These are phyloP conservation scores for Bothriochloa decipiens DNA, from an alignment of 176 grass and related monocot species.

Conservation along the genomic window DNA sequence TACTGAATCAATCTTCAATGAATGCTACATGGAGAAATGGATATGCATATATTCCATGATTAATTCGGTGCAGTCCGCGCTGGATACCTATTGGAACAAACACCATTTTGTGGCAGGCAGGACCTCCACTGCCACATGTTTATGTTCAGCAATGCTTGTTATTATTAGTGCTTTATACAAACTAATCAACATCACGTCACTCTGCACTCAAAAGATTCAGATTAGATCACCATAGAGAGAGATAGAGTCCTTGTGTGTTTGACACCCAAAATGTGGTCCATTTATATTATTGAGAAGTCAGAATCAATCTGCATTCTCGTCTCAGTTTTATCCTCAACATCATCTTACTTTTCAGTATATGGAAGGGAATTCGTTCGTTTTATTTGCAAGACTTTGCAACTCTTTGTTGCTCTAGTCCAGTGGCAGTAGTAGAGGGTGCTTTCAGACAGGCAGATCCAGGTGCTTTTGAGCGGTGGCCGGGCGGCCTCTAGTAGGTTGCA, in stretches of 20 bases:
- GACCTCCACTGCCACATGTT: constrained; percentile 39
- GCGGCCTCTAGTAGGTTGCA: background rate
- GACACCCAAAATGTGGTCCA: constrained; percentile 18
- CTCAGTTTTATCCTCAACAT: background rate
- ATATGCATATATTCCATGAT: constrained; percentile 4
- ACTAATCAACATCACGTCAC: constrained; percentile 3
- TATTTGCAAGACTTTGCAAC: background rate
- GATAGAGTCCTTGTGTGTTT: constrained; percentile 9
- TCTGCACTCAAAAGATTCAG: background rate
- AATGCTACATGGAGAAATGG: background rate
- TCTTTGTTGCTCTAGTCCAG: background rate
- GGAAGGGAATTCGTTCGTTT: background rate
- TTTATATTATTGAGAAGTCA: background rate
- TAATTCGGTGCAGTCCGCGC: constrained; percentile 45
- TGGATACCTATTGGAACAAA: constrained; percentile 43
- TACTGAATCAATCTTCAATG: background rate
- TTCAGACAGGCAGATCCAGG: background rate
- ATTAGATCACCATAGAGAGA: background rate
- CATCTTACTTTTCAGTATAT: background rate
- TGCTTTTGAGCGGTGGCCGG: constrained; percentile 21
- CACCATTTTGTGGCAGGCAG: constrained; percentile 20
- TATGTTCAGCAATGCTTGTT: background rate
- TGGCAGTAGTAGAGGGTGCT: background rate
- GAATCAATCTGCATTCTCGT: background rate
- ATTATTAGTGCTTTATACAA: constrained; percentile 16